phyloP scores from a whole-genome alignment of 2,329 filamentous ascomycete species.

The Colletotrichum sp. region DNA sequence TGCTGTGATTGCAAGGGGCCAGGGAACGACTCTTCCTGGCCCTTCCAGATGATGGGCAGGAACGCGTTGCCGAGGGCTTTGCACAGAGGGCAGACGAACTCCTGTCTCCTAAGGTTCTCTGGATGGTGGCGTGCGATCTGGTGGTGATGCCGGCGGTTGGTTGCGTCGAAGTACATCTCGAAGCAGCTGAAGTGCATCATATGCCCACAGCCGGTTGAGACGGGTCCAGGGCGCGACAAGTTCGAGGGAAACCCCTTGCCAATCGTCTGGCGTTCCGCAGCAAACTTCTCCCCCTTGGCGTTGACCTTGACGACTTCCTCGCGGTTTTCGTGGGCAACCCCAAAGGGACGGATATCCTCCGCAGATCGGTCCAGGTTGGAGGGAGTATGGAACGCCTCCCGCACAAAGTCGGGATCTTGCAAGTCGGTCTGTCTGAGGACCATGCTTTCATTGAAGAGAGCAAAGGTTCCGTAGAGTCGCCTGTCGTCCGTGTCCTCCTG shows the following conservation, averaged over 20 bases:
- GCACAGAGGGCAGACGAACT: conserved; percentile 96
- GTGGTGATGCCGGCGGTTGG: conserved; percentile 80
- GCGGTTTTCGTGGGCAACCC: conserved; percentile 86
- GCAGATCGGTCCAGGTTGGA: conserved; percentile 83
- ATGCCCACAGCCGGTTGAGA: conserved; percentile 91
- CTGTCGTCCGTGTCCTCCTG: conserved; percentile 95
- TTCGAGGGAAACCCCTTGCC: conserved; percentile 85
- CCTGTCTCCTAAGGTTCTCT: conserved; percentile 76
- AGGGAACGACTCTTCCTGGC: conserved; percentile 82
- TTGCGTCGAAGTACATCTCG: conserved; percentile 86
- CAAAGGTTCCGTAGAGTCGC: conserved; percentile 90
- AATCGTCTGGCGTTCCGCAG: conserved; percentile 78
- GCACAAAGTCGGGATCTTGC: conserved; percentile 80
- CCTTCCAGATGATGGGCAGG: conserved; percentile 93
- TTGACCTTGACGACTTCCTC: conserved; percentile 78
- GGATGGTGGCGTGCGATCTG: conserved; percentile 96
- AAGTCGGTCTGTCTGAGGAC: conserved; percentile 88
- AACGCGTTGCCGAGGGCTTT: conserved; percentile 97
- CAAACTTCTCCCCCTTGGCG: conserved; percentile 71
- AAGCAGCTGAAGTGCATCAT: conserved; percentile 99
- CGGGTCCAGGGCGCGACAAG: conserved; percentile 72
- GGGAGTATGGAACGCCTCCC: conserved; percentile 81
- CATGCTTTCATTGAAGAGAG: conserved; percentile 82
- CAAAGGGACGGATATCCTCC: conserved; percentile 84
- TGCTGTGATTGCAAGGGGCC: conserved; percentile 66